phyloP scores from a whole-genome alignment of 2,329 filamentous ascomycete genomes.

The Claviceps arundinis region DNA sequence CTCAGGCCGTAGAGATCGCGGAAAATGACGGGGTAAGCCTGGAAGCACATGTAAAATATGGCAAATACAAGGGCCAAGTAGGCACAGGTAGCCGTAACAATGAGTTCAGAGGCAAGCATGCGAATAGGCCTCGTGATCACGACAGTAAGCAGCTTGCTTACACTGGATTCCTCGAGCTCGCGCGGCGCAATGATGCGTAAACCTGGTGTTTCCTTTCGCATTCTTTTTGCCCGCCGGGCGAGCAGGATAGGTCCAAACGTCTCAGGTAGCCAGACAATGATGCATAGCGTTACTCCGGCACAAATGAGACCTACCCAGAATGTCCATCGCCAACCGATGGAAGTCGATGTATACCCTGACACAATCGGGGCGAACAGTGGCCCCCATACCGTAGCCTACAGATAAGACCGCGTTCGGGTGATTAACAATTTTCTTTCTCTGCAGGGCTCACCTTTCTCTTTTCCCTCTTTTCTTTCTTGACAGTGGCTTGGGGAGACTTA shows the following conservation, averaged over 20 bases:
- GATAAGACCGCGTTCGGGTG: not conserved
- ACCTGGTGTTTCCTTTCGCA: conserved; percentile 42
- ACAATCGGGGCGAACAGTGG: conserved; percentile 52
- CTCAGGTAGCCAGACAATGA: conserved; percentile 50
- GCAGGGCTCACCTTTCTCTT: too few species aligned
- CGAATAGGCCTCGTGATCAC: conserved; percentile 58
- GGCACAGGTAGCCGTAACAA: conserved; percentile 55
- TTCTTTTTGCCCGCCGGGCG: conserved; percentile 39
- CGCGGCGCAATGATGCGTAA: conserved; percentile 42
- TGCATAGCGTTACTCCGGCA: conserved; percentile 46
- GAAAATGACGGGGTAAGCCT: conserved; percentile 63
- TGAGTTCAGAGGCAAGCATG: conserved; percentile 60
- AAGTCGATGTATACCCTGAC: conserved; percentile 45
- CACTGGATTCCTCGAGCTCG: conserved; percentile 47
- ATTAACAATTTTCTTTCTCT: not conserved
- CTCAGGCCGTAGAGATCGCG: conserved; percentile 47
- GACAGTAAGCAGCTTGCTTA: conserved; percentile 46
- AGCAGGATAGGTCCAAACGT: conserved; percentile 49
- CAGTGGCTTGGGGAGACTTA: conserved; percentile 11
- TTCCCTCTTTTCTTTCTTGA: not conserved
- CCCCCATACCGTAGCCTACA: conserved; percentile 47
- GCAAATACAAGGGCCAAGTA: conserved; percentile 61
- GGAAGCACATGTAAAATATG: conserved; percentile 59
- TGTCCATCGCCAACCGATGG: conserved; percentile 54
- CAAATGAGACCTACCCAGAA: conserved; percentile 61